Evolutionary conservation across 2,329 filamentous ascomycete species (phyloP).

Genomic region (Amesomyces nigricolor): DNA sequence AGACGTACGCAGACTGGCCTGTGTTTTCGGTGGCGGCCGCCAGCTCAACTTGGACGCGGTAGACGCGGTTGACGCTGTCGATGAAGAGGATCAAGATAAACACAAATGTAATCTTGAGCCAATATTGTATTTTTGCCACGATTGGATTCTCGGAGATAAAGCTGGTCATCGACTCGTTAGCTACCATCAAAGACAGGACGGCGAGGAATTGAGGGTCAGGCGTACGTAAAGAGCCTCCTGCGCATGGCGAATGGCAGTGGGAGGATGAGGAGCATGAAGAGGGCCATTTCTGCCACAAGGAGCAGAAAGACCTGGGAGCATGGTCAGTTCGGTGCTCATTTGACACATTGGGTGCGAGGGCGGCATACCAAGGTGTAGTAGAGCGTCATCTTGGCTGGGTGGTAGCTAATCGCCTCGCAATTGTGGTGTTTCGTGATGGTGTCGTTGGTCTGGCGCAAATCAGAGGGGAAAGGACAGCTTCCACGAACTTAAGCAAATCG

Average conservation of each 20-base stretch:
- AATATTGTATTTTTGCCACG: slow-evolving; percentile 92
- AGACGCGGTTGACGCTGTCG: slow-evolving; percentile 92
- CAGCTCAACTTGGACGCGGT: slow-evolving; percentile 90
- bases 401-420: neutral
- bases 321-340: neutral
- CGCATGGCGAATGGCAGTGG: slow-evolving; percentile 84
- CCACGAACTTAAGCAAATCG: neutral
- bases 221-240: slow-evolving; percentile 73
- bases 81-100: slow-evolving; percentile 98
- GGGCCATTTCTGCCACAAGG: slow-evolving; percentile 73
- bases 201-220: neutral
- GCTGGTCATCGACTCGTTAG: slow-evolving; percentile 36
- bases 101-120: slow-evolving; percentile 97
- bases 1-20: slow-evolving; percentile 42
- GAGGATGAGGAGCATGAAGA: slow-evolving; percentile 75
- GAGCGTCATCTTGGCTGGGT: slow-evolving; percentile 47
- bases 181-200: neutral
- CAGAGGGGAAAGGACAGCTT: slow-evolving; percentile 3
- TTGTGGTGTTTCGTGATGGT: neutral
- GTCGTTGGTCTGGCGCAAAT: neutral
- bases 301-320: slow-evolving; percentile 68
- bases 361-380: slow-evolving; percentile 50
- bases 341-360: neutral
- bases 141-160: slow-evolving; percentile 87
- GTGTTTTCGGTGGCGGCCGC: slow-evolving; percentile 61